Evolutionary conservation across 257 asterid genomes (phyloP).

Genomic region (Nicotiana sylvestris): DNA sequence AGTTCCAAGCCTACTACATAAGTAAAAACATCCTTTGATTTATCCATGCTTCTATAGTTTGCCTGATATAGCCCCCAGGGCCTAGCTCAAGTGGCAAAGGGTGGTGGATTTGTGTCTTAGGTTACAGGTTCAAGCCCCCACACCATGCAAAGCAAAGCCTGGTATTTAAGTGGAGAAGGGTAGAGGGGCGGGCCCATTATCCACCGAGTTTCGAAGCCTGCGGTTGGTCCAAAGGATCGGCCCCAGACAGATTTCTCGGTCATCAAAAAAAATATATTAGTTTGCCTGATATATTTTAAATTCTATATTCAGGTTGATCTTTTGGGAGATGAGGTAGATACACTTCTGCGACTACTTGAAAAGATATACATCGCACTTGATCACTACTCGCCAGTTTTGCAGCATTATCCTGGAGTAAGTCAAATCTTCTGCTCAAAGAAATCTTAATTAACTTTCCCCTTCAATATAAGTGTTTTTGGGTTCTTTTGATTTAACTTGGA

Average conservation of each 20-base stretch:
- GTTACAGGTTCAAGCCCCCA: too few species aligned
- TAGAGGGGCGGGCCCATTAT: too few species aligned
- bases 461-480: constrained; percentile 1
- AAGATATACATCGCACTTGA: constrained; percentile 75
- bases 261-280: neutral
- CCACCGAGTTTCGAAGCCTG: too few species aligned
- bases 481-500: neutral
- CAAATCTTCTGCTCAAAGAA: constrained; percentile 1
- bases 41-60: neutral
- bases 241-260: too few species aligned
- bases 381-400: constrained; percentile 81
- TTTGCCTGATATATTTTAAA: neutral
- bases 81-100: too few species aligned
- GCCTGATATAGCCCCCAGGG: neutral
- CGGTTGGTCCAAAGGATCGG: too few species aligned
- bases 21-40: neutral
- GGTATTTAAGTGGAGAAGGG: too few species aligned
- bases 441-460: neutral
- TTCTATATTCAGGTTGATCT: constrained; percentile 72
- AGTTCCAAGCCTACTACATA: neutral
- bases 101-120: too few species aligned
- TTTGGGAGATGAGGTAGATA: constrained; percentile 91
- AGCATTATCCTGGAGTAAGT: constrained; percentile 95
- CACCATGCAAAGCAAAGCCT: too few species aligned
- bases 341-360: constrained; percentile 59